A percentile compares a stretch with the other conserved stretches of the same genome.
phyloP scores from a whole-genome alignment of 305 asterid species.

The Rubia occidens region DNA sequence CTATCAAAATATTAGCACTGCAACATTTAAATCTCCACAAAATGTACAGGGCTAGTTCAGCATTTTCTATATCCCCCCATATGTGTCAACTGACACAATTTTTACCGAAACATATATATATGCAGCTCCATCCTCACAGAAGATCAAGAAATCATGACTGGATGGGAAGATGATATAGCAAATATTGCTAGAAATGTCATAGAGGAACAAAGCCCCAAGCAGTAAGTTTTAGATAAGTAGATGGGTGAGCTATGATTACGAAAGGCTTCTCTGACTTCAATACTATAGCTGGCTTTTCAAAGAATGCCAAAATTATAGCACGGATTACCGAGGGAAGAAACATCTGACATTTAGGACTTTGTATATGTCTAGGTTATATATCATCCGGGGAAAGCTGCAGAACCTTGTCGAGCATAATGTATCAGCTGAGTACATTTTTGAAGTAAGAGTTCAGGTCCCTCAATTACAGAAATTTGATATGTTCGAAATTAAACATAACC shows the following conservation, averaged over 20 bases:
- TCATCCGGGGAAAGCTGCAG: slow-evolving; percentile 69
- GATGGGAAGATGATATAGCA: slow-evolving; percentile 87
- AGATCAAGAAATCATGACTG: slow-evolving; percentile 60
- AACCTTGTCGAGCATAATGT: slow-evolving; percentile 76
- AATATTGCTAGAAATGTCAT: slow-evolving; percentile 56
- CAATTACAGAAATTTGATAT: slow-evolving; percentile 12
- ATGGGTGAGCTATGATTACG: slow-evolving; percentile 5
- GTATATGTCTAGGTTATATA: slow-evolving; percentile 44
- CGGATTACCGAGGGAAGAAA: background rate
- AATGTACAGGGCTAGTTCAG: background rate
- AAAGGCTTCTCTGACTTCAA: slow-evolving; percentile 3
- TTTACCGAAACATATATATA: slow-evolving; percentile 23
- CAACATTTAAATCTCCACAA: background rate
- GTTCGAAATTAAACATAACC: slow-evolving; percentile 13
- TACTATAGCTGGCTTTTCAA: background rate
- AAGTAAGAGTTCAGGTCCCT: slow-evolving; percentile 35
- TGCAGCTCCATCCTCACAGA: slow-evolving; percentile 45
- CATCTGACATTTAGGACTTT: slow-evolving; percentile 19
- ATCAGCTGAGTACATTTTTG: slow-evolving; percentile 67
- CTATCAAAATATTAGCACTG: background rate
- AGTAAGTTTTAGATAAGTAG: slow-evolving; percentile 37
- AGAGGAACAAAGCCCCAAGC: slow-evolving; percentile 80
- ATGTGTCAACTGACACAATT: background rate
- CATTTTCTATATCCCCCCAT: background rate
- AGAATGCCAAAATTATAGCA: background rate